These are phyloP conservation scores for Metarhizium robertsii DNA, from an alignment of 2,329 filamentous ascomycete genomes.

Conservation along the genomic window DNA sequence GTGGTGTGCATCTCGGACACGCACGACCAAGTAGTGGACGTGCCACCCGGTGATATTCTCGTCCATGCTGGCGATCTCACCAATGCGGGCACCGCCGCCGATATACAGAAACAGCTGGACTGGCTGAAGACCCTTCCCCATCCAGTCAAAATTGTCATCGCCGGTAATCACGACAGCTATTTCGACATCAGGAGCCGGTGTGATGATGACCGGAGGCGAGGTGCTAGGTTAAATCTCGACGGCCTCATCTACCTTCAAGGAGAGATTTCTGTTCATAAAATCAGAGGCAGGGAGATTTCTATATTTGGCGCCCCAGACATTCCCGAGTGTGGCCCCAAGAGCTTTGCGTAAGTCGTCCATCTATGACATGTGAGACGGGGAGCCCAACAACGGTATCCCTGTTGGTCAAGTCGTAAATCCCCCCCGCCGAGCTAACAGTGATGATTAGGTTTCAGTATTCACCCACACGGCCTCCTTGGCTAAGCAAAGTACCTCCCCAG, in stretches of 20 bases:
- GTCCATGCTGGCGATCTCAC: slow-evolving; percentile 86
- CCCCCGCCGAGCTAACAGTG: background rate
- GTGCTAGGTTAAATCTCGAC: slow-evolving; percentile 53
- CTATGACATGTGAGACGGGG: background rate
- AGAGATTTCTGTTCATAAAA: slow-evolving; percentile 51
- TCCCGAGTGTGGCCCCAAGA: slow-evolving; percentile 60
- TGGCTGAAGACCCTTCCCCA: slow-evolving; percentile 73
- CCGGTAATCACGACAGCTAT: slow-evolving; percentile 84
- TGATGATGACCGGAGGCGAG: slow-evolving; percentile 42
- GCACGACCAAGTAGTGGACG: slow-evolving; percentile 52
- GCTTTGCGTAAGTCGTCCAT: slow-evolving; percentile 45
- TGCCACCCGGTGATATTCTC: slow-evolving; percentile 73
- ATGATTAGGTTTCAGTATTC: slow-evolving; percentile 60
- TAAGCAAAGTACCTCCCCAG: slow-evolving; percentile 57
- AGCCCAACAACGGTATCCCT: background rate
- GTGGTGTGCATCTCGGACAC: slow-evolving; percentile 90
- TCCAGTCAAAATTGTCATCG: slow-evolving; percentile 69
- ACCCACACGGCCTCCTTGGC: slow-evolving; percentile 58
- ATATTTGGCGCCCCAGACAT: slow-evolving; percentile 79
- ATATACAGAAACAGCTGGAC: slow-evolving; percentile 75
- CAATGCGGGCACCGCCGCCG: slow-evolving; percentile 58
- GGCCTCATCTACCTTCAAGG: slow-evolving; percentile 69
- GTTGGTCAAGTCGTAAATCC: background rate
- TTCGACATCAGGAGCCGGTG: slow-evolving; percentile 60
- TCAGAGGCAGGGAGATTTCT: slow-evolving; percentile 43